Conservation (phyloP, 2,329 filamentous ascomycete genomes). For the Fusarium temperatum region DNA sequence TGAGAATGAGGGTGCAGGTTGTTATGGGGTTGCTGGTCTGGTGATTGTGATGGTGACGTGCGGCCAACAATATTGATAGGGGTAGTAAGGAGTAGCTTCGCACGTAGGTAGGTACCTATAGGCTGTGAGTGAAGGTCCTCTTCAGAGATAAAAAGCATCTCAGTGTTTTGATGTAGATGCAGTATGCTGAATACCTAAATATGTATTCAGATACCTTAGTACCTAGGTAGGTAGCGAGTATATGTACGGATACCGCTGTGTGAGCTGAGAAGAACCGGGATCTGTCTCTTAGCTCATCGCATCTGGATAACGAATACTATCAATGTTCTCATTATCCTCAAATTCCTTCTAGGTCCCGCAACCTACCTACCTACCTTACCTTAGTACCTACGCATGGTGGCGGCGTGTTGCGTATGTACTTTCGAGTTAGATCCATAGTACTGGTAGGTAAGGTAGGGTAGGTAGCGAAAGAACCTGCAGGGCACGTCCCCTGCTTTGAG, state of each 20-base stretch:
- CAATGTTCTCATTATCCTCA: not conserved
- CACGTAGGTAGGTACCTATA: not conserved
- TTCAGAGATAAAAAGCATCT: not conserved
- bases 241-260: not conserved
- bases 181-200: not conserved
- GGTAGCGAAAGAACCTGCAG: not conserved
- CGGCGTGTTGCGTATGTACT: not conserved
- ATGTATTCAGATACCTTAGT: not conserved
- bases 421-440: not conserved
- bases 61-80: conserved; percentile 9
- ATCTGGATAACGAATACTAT: not conserved
- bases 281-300: conserved; percentile 3
- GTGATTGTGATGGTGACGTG: conserved; percentile 31
- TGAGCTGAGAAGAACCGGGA: not conserved
- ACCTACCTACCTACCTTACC: not conserved
- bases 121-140: not conserved
- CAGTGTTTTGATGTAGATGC: not conserved
- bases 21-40: conserved; percentile 25
- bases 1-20: conserved; percentile 8
- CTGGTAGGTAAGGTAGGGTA: not conserved
- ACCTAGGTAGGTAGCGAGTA: not conserved
- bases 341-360: not conserved
- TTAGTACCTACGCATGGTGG: conserved; percentile 2
- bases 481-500: conserved; percentile 20
- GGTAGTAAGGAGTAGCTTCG: not conserved